Evolutionary conservation across 768 basidiomycete species (phyloP), one percentile per base, ranked within the genome.

Genomic region (Rhodotorula kratochvilovae): DNA sequence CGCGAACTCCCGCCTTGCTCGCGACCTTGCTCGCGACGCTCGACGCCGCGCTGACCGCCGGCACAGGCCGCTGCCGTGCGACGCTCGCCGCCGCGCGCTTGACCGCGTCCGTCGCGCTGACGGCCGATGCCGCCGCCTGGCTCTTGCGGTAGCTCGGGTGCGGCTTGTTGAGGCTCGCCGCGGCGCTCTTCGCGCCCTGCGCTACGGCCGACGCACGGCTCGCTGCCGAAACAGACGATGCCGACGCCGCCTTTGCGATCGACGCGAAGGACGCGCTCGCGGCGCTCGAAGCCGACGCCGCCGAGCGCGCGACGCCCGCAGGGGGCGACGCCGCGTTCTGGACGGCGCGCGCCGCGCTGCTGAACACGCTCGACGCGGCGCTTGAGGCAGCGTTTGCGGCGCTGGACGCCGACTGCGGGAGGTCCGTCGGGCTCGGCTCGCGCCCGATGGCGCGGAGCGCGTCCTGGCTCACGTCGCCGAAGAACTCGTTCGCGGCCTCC

Each of bases 61-160:
- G 59, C 11, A 66, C 29, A 0, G 61, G 39, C 48, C 27, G 59
- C 57, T 25, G 64, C 62, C 27, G 67, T 29, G 65, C 39, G n/a
- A 35, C 63, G 33, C 57, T 59, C 45, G 63, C 61, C 16, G 60
- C 69, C 15, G 31, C 51, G 17, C 58, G 31, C 48, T 66, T 66
- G 64, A 63, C 53, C 17, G 33, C n/a, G 11, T 29, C 63, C 5
- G 54, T 57, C 21, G 19, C 54, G 21, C 36, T 42, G 8, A 27
- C 29, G 5, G 31, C 53, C 31, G 27, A 17, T 12, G 63, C 63
- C 7, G n/a, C 16, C 25, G 27, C 63, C 23, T 27, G 53, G 12
- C 64, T 62, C 31, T 62, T 62, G 19, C 54, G 5, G 70, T 62
- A 71, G n/a, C 64, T 55, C 13, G 70, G 48, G 36, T 71, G 70